Conservation (phyloP, 495 filamentous ascomycete genomes). For the Cladorrhinum samala region DNA sequence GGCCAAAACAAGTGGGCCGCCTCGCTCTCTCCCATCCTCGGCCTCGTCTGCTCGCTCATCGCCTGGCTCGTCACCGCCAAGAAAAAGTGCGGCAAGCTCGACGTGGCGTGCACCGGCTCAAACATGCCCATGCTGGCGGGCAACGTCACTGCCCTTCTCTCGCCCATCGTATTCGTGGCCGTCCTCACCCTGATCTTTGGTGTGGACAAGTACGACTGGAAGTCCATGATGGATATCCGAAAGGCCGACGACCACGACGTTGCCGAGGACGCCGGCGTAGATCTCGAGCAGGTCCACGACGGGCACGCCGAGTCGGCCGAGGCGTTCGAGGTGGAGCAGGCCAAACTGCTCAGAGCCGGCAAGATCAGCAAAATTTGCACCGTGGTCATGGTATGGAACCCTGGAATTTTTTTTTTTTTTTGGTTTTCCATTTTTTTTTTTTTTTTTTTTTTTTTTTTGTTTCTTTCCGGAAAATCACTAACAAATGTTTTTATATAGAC, state of each 20-base stretch:
- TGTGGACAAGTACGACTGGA: conserved; percentile 82
- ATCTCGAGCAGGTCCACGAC: conserved; percentile 64
- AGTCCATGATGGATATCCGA: conserved; percentile 76
- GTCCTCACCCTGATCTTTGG: conserved; percentile 70
- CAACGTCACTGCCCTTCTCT: conserved; percentile 70
- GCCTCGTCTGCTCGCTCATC: conserved; percentile 67
- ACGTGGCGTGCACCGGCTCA: conserved; percentile 67
- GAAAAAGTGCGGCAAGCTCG: conserved; percentile 65
- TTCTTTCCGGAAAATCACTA: background rate
- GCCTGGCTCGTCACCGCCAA: conserved; percentile 90
- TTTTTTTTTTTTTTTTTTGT: background rate
- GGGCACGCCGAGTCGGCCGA: conserved; percentile 35
- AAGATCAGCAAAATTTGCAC: conserved; percentile 76
- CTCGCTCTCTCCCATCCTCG: conserved; percentile 67
- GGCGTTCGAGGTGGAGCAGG: conserved; percentile 54
- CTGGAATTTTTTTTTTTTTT: background rate
- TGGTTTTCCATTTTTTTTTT: background rate
- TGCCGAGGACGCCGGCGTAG: conserved; percentile 58
- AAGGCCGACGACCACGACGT: conserved; percentile 78
- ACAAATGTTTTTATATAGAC: conserved; percentile 41
- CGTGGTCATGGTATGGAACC: conserved; percentile 45
- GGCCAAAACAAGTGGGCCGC: conserved; percentile 78
- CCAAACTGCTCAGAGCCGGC: conserved; percentile 63
- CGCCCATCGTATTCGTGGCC: conserved; percentile 72
- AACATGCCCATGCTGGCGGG: conserved; percentile 90